Base-by-base conservation (phyloP, 352 stramenopile species). In the Globisporangium paroecandrum region DNA sequence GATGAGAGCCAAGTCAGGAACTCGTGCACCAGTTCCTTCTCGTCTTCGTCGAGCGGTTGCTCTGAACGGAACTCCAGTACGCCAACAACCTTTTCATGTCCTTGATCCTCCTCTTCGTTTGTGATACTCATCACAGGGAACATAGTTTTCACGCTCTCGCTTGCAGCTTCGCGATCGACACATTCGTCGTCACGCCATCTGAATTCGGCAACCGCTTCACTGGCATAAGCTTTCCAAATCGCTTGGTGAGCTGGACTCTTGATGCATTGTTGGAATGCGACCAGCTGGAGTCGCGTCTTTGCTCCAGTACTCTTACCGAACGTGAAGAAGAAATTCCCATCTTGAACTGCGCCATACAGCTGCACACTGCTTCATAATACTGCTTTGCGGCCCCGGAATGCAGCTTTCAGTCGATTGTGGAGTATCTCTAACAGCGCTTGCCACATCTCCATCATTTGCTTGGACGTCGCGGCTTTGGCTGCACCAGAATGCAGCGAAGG, bases 281-380 rank as follows among this genome's bases (percentile, higher is more conserved):
- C 18, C 47, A 64, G 10, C 29, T 69, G 47, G 10, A 60, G 27
- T 1, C 53, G 58, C 58, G 34, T 70, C 22, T 54, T 70, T 10
- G 10, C 22, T 59, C 43, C 41, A 25, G 25, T 0, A 24, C 43
- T 56, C 20, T 58, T 41, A 24, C 24, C 36, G 1, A 71, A 36
- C 1, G 61, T 43, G 20, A 71, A 71, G 51, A 63, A 68, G 54
- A 63, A 61, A 20, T 57, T 41, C 20, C n/a, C 66, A 18, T 68
- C 66, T 18, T 25, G 18, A 0, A 64, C 27, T 38, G 56, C 53
- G 15, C 66, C 66, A 32, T 54, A 64, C 8, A 71, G 41, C 22
- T 68, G 66, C 18, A 71, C 36, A 24, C 53, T 59, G 20, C 62
- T 46, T 8, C 5, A 15, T 8, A n/a, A 22, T 18, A 68, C n/a